phyloP scores from a whole-genome alignment of 352 stramenopile genomes.

The Peronospora belbahrii region DNA sequence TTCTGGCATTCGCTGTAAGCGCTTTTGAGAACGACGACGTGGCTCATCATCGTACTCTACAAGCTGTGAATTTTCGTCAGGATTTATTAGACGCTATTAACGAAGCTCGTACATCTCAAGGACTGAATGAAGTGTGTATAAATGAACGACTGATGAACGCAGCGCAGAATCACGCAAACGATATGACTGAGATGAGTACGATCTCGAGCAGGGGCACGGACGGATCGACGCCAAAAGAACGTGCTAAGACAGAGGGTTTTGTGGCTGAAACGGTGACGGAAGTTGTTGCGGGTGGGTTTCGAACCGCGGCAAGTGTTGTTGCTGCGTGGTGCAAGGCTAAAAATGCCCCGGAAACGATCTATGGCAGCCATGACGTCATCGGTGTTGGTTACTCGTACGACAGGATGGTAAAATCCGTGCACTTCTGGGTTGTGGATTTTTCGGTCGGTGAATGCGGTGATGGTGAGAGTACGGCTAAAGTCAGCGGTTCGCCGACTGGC shows the following conservation, averaged over 20 bases:
- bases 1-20: too few relatives aligned
- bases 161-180: conserved; percentile 26
- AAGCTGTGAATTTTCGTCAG: too few relatives aligned
- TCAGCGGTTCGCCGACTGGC: background rate
- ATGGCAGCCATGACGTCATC: conserved; percentile 27
- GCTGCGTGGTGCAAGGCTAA: conserved; percentile 38
- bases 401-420: conserved; percentile 26
- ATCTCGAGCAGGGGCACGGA: conserved; percentile 30
- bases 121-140: too few relatives aligned
- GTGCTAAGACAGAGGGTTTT: conserved; percentile 24
- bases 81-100: too few relatives aligned
- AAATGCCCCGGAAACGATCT: conserved; percentile 31
- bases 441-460: conserved; percentile 23
- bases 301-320: conserved; percentile 29
- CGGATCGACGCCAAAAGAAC: conserved; percentile 25
- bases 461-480: conserved; percentile 1
- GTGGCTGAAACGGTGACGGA: conserved; percentile 24
- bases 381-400: conserved; percentile 32
- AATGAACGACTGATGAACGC: conserved; percentile 36
- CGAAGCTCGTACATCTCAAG: too few relatives aligned
- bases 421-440: conserved; percentile 37
- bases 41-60: too few relatives aligned
- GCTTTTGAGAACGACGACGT: too few relatives aligned
- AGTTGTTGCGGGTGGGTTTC: conserved; percentile 41
- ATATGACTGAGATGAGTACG: conserved; percentile 31